Percentiles rank a stretch among this genome's conserved stretches.
Conservation (phyloP, 768 basidiomycete species). For the Phanerodontia chrysosporium region DNA sequence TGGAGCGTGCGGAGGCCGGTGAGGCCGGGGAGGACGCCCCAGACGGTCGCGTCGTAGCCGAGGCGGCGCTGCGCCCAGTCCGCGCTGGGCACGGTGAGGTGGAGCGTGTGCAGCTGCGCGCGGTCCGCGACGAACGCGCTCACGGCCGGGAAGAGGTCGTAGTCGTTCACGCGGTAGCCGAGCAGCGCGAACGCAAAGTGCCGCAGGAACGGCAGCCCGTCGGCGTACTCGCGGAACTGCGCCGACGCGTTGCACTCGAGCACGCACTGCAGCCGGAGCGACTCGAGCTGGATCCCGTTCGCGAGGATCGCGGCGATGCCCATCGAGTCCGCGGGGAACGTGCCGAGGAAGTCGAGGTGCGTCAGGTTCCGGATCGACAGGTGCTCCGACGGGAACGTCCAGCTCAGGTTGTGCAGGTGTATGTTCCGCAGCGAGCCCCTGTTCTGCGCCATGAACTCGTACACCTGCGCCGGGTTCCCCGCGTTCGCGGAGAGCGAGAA, state of each 20-base stretch:
- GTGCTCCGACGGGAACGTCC: slow-evolving; percentile 51
- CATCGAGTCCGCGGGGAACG: slow-evolving; percentile 45
- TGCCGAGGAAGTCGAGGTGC: slow-evolving; percentile 56
- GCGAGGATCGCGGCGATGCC: slow-evolving; percentile 56
- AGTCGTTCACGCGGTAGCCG: slow-evolving; percentile 35
- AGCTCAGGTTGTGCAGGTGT: slow-evolving; percentile 48
- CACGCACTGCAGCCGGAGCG: slow-evolving; percentile 48
- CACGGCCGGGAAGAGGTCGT: slow-evolving; percentile 66
- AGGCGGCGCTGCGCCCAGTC: slow-evolving; percentile 46
- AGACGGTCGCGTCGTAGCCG: slow-evolving; percentile 66
- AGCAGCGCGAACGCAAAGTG: slow-evolving; percentile 50
- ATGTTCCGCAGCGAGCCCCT: slow-evolving; percentile 49
- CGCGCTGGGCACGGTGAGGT: slow-evolving; percentile 31
- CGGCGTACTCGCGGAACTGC: slow-evolving; percentile 40
- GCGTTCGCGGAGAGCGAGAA: slow-evolving; percentile 50
- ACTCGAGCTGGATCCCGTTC: slow-evolving; percentile 62
- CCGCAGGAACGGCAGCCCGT: slow-evolving; percentile 55
- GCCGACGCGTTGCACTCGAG: slow-evolving; percentile 47
- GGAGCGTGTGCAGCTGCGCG: slow-evolving; percentile 46
- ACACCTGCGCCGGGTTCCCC: slow-evolving; percentile 34
- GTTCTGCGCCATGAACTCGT: slow-evolving; percentile 50
- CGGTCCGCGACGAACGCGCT: slow-evolving; percentile 62
- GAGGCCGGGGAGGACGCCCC: slow-evolving; percentile 66
- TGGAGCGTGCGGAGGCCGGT: slow-evolving; percentile 46
- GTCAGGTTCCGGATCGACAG: slow-evolving; percentile 63